Percentiles rank a stretch among this genome's conserved stretches.
Evolutionary conservation across 139 green algal species (phyloP).

Genomic region (Auxenochlorella pyrenoidosa): DNA sequence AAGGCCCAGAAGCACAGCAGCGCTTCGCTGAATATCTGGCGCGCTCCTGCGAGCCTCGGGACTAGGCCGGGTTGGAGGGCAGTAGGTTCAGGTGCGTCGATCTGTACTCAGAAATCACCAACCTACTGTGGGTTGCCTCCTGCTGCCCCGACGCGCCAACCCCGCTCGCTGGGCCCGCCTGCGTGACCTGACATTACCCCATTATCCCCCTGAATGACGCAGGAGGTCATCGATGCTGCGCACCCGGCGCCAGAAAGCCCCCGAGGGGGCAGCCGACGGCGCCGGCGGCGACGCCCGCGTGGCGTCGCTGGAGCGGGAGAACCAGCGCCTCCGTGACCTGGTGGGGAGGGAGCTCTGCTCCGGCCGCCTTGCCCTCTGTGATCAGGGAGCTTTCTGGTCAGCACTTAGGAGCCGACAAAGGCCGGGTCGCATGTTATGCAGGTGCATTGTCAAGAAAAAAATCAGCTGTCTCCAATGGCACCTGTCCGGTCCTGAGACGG

Average conservation of each 20-base stretch:
- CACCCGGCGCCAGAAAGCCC: constrained; percentile 2
- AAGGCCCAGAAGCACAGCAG: no score
- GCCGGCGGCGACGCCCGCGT: not conserved
- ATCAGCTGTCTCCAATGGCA: no score
- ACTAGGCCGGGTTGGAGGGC: no score
- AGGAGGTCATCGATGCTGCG: constrained; percentile 28
- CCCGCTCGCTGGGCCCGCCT: no score
- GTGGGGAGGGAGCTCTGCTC: not conserved
- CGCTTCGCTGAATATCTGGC: no score
- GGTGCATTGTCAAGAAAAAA: no score
- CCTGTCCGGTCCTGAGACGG: no score
- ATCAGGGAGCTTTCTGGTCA: not conserved
- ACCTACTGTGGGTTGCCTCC: no score
- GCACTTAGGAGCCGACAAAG: not conserved
- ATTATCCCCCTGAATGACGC: not conserved
- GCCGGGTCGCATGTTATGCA: not conserved
- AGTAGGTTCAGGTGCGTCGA: no score
- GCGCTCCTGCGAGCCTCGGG: no score
- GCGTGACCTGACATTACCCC: not conserved
- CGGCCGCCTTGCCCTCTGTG: not conserved
- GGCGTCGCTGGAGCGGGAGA: constrained; percentile 38
- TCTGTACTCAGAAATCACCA: no score
- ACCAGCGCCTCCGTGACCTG: constrained; percentile 41
- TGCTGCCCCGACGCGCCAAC: no score
- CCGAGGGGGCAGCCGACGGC: not conserved